phyloP scores from a whole-genome alignment of 805 yeast genomes.

The Kockiozyma suomiensis region DNA sequence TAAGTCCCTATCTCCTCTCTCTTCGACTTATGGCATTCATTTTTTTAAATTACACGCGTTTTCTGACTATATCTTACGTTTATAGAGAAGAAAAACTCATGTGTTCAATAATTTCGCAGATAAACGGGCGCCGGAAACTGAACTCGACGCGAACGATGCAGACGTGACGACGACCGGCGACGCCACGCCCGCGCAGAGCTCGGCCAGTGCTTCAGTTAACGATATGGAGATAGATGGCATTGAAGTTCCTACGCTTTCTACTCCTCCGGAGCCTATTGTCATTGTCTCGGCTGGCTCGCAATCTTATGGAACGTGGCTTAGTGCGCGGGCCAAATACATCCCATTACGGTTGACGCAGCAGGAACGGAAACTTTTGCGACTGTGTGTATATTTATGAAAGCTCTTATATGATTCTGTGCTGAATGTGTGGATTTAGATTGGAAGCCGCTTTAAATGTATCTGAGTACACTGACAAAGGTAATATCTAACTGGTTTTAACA shows the following conservation, averaged over 20 bases:
- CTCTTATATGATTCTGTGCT: neutral
- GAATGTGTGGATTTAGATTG: constrained; percentile 2
- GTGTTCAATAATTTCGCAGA: constrained; percentile 40
- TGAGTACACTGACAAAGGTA: constrained; percentile 68
- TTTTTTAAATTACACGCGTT: neutral
- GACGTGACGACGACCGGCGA: constrained; percentile 31
- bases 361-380: constrained; percentile 67
- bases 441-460: constrained; percentile 80
- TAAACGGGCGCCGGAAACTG: constrained; percentile 32
- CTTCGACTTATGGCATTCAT: no score
- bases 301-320: constrained; percentile 31
- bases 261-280: constrained; percentile 27
- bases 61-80: neutral
- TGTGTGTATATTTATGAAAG: constrained; percentile 38
- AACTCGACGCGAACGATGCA: constrained; percentile 23
- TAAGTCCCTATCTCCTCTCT: no score
- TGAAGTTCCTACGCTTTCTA: constrained; percentile 2
- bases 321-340: constrained; percentile 50
- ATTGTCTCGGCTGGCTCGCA: constrained; percentile 33
- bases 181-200: neutral
- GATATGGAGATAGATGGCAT: constrained; percentile 33
- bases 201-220: constrained; percentile 19
- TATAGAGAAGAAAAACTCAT: constrained; percentile 51
- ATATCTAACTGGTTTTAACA: neutral
- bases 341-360: constrained; percentile 70